Conservation (phyloP, 306 rosid species). For the Morella rubra region DNA sequence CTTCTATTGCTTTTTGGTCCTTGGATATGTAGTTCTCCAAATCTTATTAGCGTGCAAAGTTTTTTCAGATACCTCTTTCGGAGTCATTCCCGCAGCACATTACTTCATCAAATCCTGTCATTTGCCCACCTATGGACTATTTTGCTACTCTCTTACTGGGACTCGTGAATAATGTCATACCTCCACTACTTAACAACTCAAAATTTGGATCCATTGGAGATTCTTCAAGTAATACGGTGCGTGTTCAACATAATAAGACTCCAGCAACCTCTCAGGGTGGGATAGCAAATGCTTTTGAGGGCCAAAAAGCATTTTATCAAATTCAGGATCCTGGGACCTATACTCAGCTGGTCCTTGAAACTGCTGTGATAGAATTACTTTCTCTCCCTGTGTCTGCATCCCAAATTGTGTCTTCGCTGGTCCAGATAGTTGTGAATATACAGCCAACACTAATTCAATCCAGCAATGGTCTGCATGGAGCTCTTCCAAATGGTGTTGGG, state of each 20-base stretch:
- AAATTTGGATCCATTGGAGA: constrained; percentile 70
- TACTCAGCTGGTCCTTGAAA: constrained; percentile 93
- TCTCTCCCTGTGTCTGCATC: constrained; percentile 87
- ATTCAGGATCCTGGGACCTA: constrained; percentile 99
- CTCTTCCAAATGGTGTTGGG: constrained; percentile 72
- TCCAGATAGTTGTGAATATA: constrained; percentile 86
- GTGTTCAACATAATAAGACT: constrained; percentile 67
- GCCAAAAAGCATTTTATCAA: constrained; percentile 87
- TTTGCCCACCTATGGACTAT: constrained; percentile 92
- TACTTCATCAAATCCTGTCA: constrained; percentile 66
- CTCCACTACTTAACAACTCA: constrained; percentile 77
- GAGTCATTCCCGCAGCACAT: constrained; percentile 87
- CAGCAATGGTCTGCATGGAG: constrained; percentile 72
- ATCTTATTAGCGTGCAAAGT: constrained; percentile 25
- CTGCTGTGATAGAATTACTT: constrained; percentile 89
- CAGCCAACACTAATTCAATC: constrained; percentile 91
- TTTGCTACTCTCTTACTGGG: constrained; percentile 89
- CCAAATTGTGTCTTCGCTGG: constrained; percentile 87
- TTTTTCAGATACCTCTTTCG: constrained; percentile 84
- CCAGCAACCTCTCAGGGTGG: constrained; percentile 70
- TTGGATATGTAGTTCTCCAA: constrained; percentile 18
- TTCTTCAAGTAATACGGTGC: constrained; percentile 47
- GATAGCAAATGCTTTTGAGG: constrained; percentile 64
- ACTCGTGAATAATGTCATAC: constrained; percentile 92
- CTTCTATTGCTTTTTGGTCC: constrained; percentile 20